A percentile compares a stretch with the other conserved stretches of the same genome.
These are phyloP conservation scores for Apodospora peruviana DNA, from an alignment of 495 filamentous ascomycete species.

Conservation along the genomic window DNA sequence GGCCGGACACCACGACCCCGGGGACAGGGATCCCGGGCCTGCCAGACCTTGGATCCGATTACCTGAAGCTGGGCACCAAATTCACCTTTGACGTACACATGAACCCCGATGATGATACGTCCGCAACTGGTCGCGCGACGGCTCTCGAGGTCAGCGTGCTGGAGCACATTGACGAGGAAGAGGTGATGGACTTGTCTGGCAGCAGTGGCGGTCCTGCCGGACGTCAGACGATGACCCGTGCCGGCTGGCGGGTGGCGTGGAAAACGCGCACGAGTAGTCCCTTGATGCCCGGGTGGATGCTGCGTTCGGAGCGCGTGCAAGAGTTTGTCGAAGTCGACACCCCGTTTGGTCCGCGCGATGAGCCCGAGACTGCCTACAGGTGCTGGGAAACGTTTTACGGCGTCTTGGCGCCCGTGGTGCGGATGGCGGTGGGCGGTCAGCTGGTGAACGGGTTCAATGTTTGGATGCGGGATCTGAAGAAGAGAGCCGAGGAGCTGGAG, in stretches of 20 bases:
- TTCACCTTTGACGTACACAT: slow-evolving; percentile 31
- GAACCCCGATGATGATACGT: slow-evolving; percentile 1
- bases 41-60: slow-evolving; percentile 1
- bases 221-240: not conserved
- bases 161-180: slow-evolving; percentile 18
- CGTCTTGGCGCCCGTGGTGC: slow-evolving; percentile 20
- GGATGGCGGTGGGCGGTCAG: slow-evolving; percentile 11
- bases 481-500: slow-evolving; percentile 16
- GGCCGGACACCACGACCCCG: not conserved
- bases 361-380: slow-evolving; percentile 15
- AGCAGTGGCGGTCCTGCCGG: not conserved
- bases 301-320: slow-evolving; percentile 32
- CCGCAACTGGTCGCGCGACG: slow-evolving; percentile 3
- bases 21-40: not conserved
- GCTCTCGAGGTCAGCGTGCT: slow-evolving; percentile 24
- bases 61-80: slow-evolving; percentile 19
- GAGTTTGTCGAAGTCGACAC: slow-evolving; percentile 24
- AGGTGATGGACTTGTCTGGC: not conserved
- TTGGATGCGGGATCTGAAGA: slow-evolving; percentile 29
- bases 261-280: slow-evolving; percentile 5
- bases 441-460: slow-evolving; percentile 23
- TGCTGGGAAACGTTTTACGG: slow-evolving; percentile 41
- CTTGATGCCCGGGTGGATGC: slow-evolving; percentile 18
- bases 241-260: slow-evolving; percentile 31
- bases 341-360: slow-evolving; percentile 2